phyloP scores from a whole-genome alignment of 371 early-diverging fungal genomes.

The Apophysomyces elegans region DNA sequence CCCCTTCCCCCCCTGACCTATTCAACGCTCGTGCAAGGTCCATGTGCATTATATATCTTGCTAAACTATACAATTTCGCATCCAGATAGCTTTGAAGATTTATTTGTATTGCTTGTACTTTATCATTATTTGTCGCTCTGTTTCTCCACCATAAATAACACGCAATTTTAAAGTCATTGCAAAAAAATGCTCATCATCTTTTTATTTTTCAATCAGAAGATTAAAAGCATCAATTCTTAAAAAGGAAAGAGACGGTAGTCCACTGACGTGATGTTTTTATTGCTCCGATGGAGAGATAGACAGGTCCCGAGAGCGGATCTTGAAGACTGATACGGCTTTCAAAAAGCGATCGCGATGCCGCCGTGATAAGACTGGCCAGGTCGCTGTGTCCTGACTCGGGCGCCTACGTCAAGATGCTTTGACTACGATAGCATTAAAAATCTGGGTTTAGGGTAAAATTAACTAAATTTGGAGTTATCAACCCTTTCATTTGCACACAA shows the following conservation, averaged over 20 bases:
- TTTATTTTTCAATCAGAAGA: background rate
- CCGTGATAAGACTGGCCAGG: slow-evolving; percentile 3
- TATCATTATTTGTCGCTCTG: background rate
- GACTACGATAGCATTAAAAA: background rate
- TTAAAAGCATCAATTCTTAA: background rate
- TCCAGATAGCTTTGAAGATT: no score
- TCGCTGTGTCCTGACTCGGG: slow-evolving; percentile 4
- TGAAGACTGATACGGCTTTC: slow-evolving; percentile 12
- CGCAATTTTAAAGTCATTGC: background rate
- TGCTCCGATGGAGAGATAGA: slow-evolving; percentile 8
- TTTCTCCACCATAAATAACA: background rate
- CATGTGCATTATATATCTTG: background rate
- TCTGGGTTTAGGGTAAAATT: slow-evolving; percentile 11
- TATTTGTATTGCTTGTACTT: no score
- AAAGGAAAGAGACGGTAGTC: slow-evolving; percentile 7
- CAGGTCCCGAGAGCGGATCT: slow-evolving; percentile 10
- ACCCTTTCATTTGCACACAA: no score
- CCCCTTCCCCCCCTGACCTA: background rate
- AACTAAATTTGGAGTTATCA: background rate
- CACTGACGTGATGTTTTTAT: slow-evolving; percentile 10
- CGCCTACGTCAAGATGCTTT: slow-evolving; percentile 7
- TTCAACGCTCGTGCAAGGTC: background rate
- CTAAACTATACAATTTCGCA: no score
- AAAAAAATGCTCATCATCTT: background rate
- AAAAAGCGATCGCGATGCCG: slow-evolving; percentile 11